These are phyloP conservation scores for Trypethelium eluteriae DNA, from an alignment of 495 filamentous ascomycete species.

Conservation along the genomic window DNA sequence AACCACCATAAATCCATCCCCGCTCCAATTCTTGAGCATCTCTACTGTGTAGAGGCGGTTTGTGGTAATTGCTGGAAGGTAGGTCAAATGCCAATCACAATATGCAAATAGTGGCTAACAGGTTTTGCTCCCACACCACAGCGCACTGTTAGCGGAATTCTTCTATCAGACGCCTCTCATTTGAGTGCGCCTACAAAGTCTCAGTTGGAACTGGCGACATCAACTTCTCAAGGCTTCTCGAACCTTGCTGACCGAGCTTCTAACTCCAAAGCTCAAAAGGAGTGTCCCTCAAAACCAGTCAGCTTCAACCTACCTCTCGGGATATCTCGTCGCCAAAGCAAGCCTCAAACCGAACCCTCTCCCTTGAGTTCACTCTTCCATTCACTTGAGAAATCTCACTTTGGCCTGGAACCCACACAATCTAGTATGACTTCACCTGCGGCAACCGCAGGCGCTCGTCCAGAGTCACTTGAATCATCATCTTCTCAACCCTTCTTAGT, in stretches of 20 bases:
- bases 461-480: background rate
- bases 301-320: background rate
- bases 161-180: background rate
- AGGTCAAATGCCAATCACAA: background rate
- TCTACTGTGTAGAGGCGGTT: background rate
- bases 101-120: background rate
- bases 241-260: background rate
- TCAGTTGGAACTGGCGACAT: background rate
- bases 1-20: background rate
- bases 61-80: constrained; percentile 1
- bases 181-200: background rate
- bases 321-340: background rate
- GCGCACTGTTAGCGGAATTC: background rate
- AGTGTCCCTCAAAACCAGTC: background rate
- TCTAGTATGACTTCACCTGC: background rate
- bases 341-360: background rate
- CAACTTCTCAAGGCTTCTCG: background rate
- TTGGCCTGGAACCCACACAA: background rate
- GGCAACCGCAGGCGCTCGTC: background rate
- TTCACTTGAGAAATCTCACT: constrained; percentile 3
- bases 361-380: background rate
- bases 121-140: background rate
- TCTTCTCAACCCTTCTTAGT: background rate
- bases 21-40: background rate
- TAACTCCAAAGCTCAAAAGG: background rate